phyloP scores from a whole-genome alignment of 768 basidiomycete genomes.

The Holtermanniella nyarrowii region DNA sequence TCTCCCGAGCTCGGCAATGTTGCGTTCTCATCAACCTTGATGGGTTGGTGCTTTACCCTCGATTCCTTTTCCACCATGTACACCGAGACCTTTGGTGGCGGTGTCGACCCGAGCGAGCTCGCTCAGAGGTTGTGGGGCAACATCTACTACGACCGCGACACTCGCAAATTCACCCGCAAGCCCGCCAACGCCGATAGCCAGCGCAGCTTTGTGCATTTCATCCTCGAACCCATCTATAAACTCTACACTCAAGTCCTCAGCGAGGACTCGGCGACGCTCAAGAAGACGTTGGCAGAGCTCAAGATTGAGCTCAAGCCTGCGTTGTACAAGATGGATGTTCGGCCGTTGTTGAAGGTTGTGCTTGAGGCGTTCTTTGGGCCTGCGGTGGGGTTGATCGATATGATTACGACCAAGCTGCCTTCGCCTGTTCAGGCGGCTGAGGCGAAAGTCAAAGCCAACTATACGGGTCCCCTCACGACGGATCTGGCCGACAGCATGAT shows the following conservation, averaged over 20 bases:
- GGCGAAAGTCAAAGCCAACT: constrained; percentile 51
- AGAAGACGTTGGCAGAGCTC: constrained; percentile 62
- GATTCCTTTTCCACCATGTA: constrained; percentile 94
- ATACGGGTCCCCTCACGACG: constrained; percentile 76
- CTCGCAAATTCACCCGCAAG: constrained; percentile 82
- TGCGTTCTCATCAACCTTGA: constrained; percentile 90
- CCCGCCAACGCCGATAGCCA: constrained; percentile 64
- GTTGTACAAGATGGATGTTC: constrained; percentile 97
- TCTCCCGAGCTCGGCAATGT: constrained; percentile 95
- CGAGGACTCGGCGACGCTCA: constrained; percentile 81
- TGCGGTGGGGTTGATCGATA: constrained; percentile 78
- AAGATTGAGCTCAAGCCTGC: constrained; percentile 80
- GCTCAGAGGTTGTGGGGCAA: constrained; percentile 94
- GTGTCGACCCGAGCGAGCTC: constrained; percentile 72
- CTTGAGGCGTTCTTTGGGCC: constrained; percentile 93
- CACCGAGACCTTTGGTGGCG: constrained; percentile 68
- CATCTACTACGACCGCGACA: constrained; percentile 79
- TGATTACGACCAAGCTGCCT: constrained; percentile 82
- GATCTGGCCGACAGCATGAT: constrained; percentile 70
- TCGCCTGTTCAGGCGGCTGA: constrained; percentile 45
- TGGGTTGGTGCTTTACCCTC: constrained; percentile 96
- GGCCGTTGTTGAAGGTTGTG: constrained; percentile 85
- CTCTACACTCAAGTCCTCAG: constrained; percentile 85
- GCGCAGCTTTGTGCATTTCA: constrained; percentile 88
- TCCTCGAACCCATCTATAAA: constrained; percentile 93